phyloP scores from a whole-genome alignment of 2,329 filamentous ascomycete species.

The Hypoxylon sp. region DNA sequence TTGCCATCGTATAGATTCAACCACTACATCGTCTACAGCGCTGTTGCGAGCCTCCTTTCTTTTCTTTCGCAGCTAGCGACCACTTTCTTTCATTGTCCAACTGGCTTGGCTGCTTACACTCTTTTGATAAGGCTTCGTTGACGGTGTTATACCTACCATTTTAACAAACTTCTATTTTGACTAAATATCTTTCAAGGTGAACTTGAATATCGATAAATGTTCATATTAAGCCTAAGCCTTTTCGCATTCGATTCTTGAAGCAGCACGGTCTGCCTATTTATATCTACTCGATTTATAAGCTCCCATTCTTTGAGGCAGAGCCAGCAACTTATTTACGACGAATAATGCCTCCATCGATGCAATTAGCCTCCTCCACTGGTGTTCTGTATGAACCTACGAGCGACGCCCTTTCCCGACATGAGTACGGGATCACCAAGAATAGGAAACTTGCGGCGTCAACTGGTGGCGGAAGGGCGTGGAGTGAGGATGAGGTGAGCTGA shows the following conservation, averaged over 20 bases:
- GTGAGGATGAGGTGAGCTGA: constrained; percentile 79
- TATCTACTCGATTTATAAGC: constrained; percentile 39
- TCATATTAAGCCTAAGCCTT: constrained; percentile 35
- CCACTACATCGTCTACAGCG: constrained; percentile 48
- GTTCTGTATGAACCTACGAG: constrained; percentile 63
- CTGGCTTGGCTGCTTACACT: constrained; percentile 69
- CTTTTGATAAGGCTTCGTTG: constrained; percentile 57
- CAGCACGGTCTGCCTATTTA: constrained; percentile 58
- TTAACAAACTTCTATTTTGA: constrained; percentile 45
- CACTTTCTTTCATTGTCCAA: constrained; percentile 61
- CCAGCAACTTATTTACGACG: constrained; percentile 33
- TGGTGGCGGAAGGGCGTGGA: constrained; percentile 84
- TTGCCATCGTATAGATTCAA: constrained; percentile 49
- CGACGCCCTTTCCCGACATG: constrained; percentile 68
- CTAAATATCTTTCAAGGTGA: constrained; percentile 46
- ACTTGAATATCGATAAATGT: constrained; percentile 37
- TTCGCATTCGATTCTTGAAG: constrained; percentile 58
- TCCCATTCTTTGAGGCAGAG: constrained; percentile 54
- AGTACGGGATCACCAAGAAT: constrained; percentile 71
- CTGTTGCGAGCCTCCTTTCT: constrained; percentile 53
- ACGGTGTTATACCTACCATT: constrained; percentile 54
- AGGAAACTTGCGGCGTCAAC: constrained; percentile 73
- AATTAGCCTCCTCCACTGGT: constrained; percentile 57
- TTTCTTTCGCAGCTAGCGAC: constrained; percentile 59
- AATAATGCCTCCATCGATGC: constrained; percentile 64